Base-by-base conservation (phyloP, 2,329 filamentous ascomycete species). In the Nothomitra cinnamomea region DNA sequence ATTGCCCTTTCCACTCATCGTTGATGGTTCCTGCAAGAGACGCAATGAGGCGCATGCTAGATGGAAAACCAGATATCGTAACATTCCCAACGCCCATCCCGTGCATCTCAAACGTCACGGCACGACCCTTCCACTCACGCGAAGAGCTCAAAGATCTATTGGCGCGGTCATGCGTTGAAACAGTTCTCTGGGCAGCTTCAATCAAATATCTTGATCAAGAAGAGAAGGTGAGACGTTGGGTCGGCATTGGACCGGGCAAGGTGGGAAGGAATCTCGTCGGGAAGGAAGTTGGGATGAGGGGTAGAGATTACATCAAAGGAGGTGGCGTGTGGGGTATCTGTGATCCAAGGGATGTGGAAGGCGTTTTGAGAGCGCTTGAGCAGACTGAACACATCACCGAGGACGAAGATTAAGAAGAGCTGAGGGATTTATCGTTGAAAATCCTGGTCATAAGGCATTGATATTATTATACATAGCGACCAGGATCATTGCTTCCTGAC, bases 261-360 rank as follows among this genome's bases (percentile, higher is more conserved):
- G 90, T 96, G 1, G 90, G 90, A 0, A 76, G 89, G 55, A 95
- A 95, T 65, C 72, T 96, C 6, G 89, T 96, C 1, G 88, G 89
- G 12, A 95, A 95, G 68, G 90, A 95, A 68, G 89, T 95, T 2
- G 89, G 88, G 8, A 89, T 92, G 79, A 78, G 80, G 51, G 80
- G 80, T 21, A 79, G 83, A 61, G 86, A 92, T 54, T 71, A 77
- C 15, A 78, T 90, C 50, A 94, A 90, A 64, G 88, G 88, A 1
- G 89, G 88, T 50, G 90, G 90, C 1, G 89, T 95, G 0, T 95
- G 89, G 88, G 88, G 84, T 2, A 85, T 95, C 53, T 89, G 81
- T 8, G 83, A 88, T 64, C 87, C 89, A 7, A 76, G 74, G 54
- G 83, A 87, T 65, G 77, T 87, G 48, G 82, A 88, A 57, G 79